Conservation (phyloP, 164 flowering plant genomes). For the Stephania yunnanensis region DNA sequence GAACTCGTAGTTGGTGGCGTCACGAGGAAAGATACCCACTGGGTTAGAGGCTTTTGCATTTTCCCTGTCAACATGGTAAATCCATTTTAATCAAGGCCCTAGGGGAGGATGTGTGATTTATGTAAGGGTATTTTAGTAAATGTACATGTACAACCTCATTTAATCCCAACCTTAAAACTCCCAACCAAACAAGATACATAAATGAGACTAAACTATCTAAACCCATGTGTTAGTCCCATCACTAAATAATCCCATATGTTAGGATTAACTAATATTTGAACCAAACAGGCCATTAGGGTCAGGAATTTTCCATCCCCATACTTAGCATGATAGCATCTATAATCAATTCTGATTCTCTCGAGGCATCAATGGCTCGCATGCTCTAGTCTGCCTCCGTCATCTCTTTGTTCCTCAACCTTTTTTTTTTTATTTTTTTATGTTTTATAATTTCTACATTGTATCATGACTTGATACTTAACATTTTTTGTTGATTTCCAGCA, state of each 20-base stretch:
- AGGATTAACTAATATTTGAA: too few relatives aligned
- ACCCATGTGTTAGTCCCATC: too few relatives aligned
- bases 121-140: too few relatives aligned
- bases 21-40: constrained; percentile 87
- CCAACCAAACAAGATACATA: too few relatives aligned
- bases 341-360: background rate
- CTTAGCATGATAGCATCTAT: background rate
- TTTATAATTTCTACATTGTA: background rate
- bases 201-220: too few relatives aligned
- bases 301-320: background rate
- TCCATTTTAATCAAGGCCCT: background rate
- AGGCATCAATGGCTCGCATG: background rate
- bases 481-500: constrained; percentile 30
- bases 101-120: too few relatives aligned
- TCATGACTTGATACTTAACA: background rate
- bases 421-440: background rate
- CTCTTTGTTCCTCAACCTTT: too few relatives aligned
- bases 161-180: too few relatives aligned
- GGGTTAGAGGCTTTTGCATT: constrained; percentile 83
- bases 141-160: too few relatives aligned
- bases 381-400: background rate
- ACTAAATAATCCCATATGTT: too few relatives aligned
- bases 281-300: too few relatives aligned
- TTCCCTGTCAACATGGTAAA: constrained; percentile 43
- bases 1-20: constrained; percentile 94